Conservation (phyloP, 2,329 filamentous ascomycete genomes). For the Chaetomium globosum region DNA sequence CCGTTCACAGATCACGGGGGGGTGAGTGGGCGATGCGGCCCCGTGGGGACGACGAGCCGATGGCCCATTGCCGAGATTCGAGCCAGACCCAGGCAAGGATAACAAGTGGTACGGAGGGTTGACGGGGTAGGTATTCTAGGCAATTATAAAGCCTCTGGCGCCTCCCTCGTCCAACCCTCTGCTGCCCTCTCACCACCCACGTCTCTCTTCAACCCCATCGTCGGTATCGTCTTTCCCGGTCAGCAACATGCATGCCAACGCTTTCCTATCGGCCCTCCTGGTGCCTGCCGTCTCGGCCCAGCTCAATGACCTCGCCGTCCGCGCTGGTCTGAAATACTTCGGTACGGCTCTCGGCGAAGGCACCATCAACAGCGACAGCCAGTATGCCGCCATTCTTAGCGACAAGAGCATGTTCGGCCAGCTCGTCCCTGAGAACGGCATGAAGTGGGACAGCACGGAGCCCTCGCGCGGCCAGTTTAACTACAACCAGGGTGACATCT, state of each 20-base stretch:
- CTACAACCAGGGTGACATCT: constrained; percentile 51
- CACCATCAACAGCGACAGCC: constrained; percentile 52
- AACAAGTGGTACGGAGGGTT: not conserved
- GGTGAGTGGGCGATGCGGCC: constrained; percentile 6
- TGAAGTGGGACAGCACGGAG: constrained; percentile 67
- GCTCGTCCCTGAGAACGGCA: constrained; percentile 65
- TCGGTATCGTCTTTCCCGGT: not conserved
- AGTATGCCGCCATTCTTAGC: constrained; percentile 59
- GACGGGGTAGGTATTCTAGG: not conserved
- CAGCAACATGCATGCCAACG: constrained; percentile 33
- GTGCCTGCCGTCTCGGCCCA: constrained; percentile 37
- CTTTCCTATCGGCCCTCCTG: constrained; percentile 34
- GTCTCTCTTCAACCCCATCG: not conserved
- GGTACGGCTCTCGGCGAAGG: constrained; percentile 66
- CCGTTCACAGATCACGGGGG: not conserved
- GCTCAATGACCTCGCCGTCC: constrained; percentile 57
- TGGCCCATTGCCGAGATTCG: constrained; percentile 12
- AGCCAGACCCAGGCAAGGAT: not conserved
- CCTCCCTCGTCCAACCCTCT: not conserved
- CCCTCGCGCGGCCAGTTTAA: constrained; percentile 45
- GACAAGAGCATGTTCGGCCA: constrained; percentile 63
- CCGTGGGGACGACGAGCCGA: constrained; percentile 19
- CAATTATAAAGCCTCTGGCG: not conserved
- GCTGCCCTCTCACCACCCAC: not conserved
- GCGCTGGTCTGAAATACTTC: constrained; percentile 63